Evolutionary conservation across 768 basidiomycete genomes (phyloP).

Genomic region (Coprinopsis strossmayeri): DNA sequence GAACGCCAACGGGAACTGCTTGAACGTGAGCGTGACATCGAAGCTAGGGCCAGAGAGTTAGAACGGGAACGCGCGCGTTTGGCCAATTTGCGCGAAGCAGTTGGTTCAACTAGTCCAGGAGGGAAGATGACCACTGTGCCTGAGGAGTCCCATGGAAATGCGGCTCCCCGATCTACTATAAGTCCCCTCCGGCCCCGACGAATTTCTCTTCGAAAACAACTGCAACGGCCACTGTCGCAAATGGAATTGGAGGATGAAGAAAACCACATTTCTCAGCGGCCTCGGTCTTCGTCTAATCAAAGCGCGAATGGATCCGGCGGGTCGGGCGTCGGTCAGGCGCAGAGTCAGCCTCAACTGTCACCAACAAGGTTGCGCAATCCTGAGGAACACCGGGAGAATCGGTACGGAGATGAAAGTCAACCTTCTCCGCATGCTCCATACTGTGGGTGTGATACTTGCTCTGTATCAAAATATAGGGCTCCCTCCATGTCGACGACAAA

Average conservation of each 20-base stretch:
- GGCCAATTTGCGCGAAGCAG: constrained; percentile 28
- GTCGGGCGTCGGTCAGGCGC: constrained; percentile 7
- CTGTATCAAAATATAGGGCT: constrained; percentile 46
- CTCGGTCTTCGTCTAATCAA: constrained; percentile 5
- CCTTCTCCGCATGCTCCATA: constrained; percentile 43
- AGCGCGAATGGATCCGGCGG: neutral
- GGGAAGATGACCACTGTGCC: constrained; percentile 10
- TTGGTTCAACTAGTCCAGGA: constrained; percentile 3
- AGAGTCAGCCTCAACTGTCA: constrained; percentile 18
- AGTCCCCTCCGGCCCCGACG: constrained; percentile 21
- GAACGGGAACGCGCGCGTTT: constrained; percentile 47
- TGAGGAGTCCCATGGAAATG: constrained; percentile 13
- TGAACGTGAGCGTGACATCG: constrained; percentile 49
- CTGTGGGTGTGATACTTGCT: constrained; percentile 64
- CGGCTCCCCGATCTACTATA: constrained; percentile 5
- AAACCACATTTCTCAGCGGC: constrained; percentile 8
- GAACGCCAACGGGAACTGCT: constrained; percentile 50
- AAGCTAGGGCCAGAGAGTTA: constrained; percentile 46
- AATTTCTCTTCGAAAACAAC: constrained; percentile 27
- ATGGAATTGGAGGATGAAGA: constrained; percentile 17
- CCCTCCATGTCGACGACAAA: constrained; percentile 20
- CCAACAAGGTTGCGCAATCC: constrained; percentile 22
- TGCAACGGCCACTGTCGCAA: constrained; percentile 22
- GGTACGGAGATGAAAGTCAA: constrained; percentile 14
- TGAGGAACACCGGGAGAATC: constrained; percentile 10